Evolutionary conservation across 2,329 filamentous ascomycete genomes (phyloP).

Genomic region (Botrytis elliptica): DNA sequence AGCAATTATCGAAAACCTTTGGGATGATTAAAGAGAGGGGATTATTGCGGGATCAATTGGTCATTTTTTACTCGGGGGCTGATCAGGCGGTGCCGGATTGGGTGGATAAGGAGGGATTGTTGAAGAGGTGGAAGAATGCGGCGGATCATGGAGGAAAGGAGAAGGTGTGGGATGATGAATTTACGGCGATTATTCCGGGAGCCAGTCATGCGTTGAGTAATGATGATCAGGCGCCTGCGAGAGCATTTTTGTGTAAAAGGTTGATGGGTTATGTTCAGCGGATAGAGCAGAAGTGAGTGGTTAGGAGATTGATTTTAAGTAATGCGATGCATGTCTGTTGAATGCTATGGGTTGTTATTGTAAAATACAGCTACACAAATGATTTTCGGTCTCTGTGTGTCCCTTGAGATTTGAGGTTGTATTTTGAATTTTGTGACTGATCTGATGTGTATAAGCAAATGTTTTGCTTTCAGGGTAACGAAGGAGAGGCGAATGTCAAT

Average conservation of each 20-base stretch:
- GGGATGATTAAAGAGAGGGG: conserved; percentile 44
- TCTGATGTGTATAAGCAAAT: background rate
- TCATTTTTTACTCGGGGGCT: conserved; percentile 47
- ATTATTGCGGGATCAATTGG: conserved; percentile 36
- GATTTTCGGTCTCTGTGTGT: background rate
- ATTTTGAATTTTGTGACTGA: background rate
- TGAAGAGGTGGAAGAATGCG: conserved; percentile 45
- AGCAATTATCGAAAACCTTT: conserved; percentile 53
- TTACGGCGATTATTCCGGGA: conserved; percentile 48
- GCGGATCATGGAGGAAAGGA: conserved; percentile 40
- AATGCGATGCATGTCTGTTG: background rate
- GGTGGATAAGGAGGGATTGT: conserved; percentile 46
- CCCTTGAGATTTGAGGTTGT: background rate
- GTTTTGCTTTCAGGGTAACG: background rate
- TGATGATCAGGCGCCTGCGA: conserved; percentile 46
- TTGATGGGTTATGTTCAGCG: conserved; percentile 25
- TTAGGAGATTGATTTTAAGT: background rate
- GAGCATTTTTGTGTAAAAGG: conserved; percentile 29
- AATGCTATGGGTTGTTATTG: background rate
- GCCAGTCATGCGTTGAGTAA: conserved; percentile 51
- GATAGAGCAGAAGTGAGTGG: background rate
- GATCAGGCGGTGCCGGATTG: conserved; percentile 47
- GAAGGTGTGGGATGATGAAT: conserved; percentile 47
- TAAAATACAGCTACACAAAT: background rate
- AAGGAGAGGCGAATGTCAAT: background rate